These are phyloP conservation scores for Coemansia sp. DNA, from an alignment of 192 early-diverging fungal species.

Conservation along the genomic window DNA sequence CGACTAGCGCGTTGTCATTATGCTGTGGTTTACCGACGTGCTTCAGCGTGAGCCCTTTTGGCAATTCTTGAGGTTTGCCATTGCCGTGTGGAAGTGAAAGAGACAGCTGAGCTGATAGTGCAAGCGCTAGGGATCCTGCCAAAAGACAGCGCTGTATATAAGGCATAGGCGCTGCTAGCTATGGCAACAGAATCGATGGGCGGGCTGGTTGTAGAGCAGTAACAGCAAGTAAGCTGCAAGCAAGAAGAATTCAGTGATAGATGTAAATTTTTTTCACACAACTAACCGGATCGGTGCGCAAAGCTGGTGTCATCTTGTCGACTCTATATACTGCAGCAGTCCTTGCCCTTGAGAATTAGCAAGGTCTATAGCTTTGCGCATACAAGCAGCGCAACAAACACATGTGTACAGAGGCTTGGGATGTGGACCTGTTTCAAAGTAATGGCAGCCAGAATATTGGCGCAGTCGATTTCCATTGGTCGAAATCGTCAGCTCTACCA, in stretches of 20 bases:
- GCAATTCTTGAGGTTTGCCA: not conserved
- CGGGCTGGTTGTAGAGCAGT: not conserved
- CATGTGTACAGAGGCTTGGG: not conserved
- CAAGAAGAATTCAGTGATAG: not conserved
- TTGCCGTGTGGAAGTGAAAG: not conserved
- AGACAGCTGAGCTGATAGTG: not conserved
- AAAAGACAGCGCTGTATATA: slow-evolving; percentile 2
- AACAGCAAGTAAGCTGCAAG: not conserved
- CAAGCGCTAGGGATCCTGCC: not conserved
- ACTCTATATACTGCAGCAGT: not conserved
- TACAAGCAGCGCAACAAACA: not conserved
- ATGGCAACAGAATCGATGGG: not conserved
- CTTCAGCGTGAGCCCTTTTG: not conserved
- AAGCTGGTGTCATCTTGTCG: not conserved
- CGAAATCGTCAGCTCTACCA: not conserved
- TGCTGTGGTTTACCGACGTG: not conserved
- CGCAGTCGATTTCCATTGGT: not conserved
- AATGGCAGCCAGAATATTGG: not conserved
- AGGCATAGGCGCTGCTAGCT: not conserved
- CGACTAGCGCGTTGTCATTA: not conserved
- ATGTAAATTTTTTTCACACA: not conserved
- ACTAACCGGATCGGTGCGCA: not conserved
- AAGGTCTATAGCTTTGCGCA: not conserved
- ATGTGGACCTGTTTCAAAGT: not conserved
- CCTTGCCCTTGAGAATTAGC: not conserved